Base-by-base conservation (phyloP, 2,329 filamentous ascomycete species). In the Tothia fuscella region DNA sequence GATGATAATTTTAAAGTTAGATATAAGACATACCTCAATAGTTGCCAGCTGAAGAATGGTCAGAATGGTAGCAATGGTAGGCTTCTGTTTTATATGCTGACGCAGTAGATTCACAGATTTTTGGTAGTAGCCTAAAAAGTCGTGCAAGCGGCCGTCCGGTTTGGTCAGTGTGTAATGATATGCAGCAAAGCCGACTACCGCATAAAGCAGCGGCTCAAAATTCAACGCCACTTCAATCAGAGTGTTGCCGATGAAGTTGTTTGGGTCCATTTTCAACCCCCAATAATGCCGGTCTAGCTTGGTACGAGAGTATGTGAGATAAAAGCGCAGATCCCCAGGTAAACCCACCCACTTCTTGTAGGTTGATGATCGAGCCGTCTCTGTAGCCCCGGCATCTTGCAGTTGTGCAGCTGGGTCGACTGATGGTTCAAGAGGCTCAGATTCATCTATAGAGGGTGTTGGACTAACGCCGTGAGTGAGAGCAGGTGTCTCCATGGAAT, bases 1-100 rank as follows among this genome's bases (percentile, higher is more conserved):
- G 35, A n/a, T 7, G 3, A 13, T 25, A 12, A 6, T 2, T 12
- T 13, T 4, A n/a, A 12, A 4, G 9, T 13, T 16, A 16, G 16
- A 36, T 24, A 28, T 22, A 9, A 22, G 14, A 48, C 66, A 54
- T 68, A 93, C 87, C 74, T 98, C 91, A 43, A 95, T 91, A 3
- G 85, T 93, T 42, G 88, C 87, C 38, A 96, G 72, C 53, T 96
- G 88, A 31, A 98, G 65, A 16, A 96, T 88, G 0, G 89, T 93
- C 46, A 95, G 59, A 24, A 96, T 67, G 0, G 81, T 94, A 5
- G 80, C 74, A 38, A 87, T 69, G 25, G 67, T 81, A 49, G 84
- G 78, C 46, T 75, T 76, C 48, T 86, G 79, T 47, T 78, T 76
- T 14, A 96, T 64, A 4, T 78, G 80, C 25, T 71, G 70, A 6